Evolutionary conservation across 1,139 yeast genomes (phyloP).

Genomic region (Saccharomyces hybrid): DNA sequence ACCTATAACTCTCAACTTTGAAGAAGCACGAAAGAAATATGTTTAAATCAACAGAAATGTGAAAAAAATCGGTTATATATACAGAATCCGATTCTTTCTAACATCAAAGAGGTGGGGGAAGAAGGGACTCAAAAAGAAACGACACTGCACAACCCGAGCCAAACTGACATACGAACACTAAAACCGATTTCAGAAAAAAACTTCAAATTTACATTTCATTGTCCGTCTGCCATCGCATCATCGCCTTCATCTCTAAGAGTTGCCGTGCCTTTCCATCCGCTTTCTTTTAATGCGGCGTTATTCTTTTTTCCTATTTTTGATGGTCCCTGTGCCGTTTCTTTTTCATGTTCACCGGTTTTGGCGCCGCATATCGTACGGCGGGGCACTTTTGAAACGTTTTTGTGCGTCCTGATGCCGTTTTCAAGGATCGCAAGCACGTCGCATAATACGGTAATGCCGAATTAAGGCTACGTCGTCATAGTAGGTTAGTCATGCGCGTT

Average conservation of each 20-base stretch:
- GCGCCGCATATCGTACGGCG: not conserved
- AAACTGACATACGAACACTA: not conserved
- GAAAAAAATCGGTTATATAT: not conserved
- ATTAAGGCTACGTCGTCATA: not conserved
- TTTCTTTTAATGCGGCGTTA: not conserved
- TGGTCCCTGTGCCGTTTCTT: not conserved
- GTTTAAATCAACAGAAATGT: not conserved
- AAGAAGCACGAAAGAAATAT: not conserved
- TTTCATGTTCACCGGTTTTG: not conserved
- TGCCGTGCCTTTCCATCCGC: not conserved
- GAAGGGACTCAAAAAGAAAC: not conserved
- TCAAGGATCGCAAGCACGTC: not conserved
- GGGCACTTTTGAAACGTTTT: not conserved
- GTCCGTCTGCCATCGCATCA: not conserved
- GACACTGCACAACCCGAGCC: not conserved
- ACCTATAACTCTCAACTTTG: not conserved
- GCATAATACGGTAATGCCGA: not conserved
- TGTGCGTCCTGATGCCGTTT: not conserved
- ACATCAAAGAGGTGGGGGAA: not conserved
- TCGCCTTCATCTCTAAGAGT: not conserved
- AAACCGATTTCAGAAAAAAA: not conserved
- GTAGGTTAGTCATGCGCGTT: not conserved
- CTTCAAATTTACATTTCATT: not conserved
- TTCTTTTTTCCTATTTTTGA: not conserved
- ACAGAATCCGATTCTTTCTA: not conserved